Evolutionary conservation across 306 rosid genomes (phyloP).

Genomic region (Lablab purpureus): DNA sequence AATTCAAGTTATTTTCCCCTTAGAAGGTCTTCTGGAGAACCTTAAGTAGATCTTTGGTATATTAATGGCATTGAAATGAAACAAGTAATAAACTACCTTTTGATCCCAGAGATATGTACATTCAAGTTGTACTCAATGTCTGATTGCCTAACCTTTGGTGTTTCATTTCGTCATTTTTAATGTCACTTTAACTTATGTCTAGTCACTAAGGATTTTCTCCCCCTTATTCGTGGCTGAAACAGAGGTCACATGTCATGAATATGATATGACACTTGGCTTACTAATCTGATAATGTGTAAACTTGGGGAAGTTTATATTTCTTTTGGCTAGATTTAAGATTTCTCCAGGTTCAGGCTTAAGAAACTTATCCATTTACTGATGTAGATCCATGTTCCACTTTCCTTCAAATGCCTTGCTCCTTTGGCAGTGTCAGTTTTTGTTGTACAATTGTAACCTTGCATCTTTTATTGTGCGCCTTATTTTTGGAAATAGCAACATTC

Average conservation of each 20-base stretch:
- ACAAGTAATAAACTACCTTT: neutral
- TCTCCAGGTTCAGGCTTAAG: neutral
- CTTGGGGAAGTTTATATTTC: constrained; percentile 11
- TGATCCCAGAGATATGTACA: neutral
- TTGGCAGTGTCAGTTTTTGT: neutral
- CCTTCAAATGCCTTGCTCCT: neutral
- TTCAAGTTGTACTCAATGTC: constrained; percentile 18
- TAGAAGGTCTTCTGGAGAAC: too few relatives aligned
- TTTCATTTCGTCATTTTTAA: neutral
- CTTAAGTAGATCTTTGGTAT: neutral
- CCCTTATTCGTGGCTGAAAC: neutral
- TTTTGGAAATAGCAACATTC: constrained; percentile 14
- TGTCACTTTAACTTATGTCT: too few relatives aligned
- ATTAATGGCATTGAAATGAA: neutral
- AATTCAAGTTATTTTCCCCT: too few relatives aligned
- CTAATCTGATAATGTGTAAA: neutral
- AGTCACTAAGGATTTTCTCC: too few relatives aligned
- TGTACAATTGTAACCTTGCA: constrained; percentile 15
- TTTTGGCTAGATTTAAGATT: constrained; percentile 13
- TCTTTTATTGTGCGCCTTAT: neutral
- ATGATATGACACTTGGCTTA: neutral
- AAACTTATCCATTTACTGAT: constrained; percentile 20
- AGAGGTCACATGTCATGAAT: constrained; percentile 1
- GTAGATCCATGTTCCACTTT: neutral
- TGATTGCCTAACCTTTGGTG: neutral